phyloP scores from a whole-genome alignment of 2,329 filamentous ascomycete species.

The Pseudodiploospora longispora region DNA sequence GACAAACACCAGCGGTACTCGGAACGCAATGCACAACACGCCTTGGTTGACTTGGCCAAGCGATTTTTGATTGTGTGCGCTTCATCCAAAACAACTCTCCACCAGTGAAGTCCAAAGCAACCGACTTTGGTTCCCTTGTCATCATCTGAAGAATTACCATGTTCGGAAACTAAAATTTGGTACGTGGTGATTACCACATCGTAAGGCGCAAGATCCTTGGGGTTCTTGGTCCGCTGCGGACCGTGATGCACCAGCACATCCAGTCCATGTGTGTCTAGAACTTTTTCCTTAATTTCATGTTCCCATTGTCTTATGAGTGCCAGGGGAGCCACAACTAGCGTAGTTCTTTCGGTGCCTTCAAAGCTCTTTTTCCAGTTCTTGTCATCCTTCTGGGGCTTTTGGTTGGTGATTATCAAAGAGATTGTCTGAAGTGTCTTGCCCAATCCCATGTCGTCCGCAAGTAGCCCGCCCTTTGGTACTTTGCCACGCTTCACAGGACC shows the following conservation, averaged over 20 bases:
- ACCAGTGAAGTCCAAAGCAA: constrained; percentile 91
- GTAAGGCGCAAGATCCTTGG: constrained; percentile 69
- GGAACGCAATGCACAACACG: constrained; percentile 74
- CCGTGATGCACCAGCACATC: constrained; percentile 89
- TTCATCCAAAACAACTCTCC: constrained; percentile 89
- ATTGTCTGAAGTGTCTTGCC: constrained; percentile 96
- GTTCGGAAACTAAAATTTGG: constrained; percentile 88
- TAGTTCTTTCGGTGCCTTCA: constrained; percentile 63
- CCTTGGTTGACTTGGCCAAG: constrained; percentile 90
- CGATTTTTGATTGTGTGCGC: constrained; percentile 98
- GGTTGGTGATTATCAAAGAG: constrained; percentile 76
- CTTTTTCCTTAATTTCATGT: constrained; percentile 77
- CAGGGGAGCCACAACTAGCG: constrained; percentile 84
- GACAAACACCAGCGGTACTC: constrained; percentile 95
- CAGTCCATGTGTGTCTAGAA: constrained; percentile 60
- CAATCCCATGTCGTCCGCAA: constrained; percentile 95
- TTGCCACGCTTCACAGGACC: constrained; percentile 73
- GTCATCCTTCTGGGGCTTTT: constrained; percentile 52
- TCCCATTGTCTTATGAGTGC: constrained; percentile 98
- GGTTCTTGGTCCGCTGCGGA: constrained; percentile 70
- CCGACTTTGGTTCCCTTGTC: constrained; percentile 61
- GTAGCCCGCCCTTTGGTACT: constrained; percentile 84
- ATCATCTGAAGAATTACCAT: constrained; percentile 58
- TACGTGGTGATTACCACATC: constrained; percentile 98
- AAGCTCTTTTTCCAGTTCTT: constrained; percentile 61